Evolutionary conservation across 371 early-diverging fungal genomes (phyloP), one percentile per base, ranked within the genome.

Genomic region (Syncephalis plumigaleata): DNA sequence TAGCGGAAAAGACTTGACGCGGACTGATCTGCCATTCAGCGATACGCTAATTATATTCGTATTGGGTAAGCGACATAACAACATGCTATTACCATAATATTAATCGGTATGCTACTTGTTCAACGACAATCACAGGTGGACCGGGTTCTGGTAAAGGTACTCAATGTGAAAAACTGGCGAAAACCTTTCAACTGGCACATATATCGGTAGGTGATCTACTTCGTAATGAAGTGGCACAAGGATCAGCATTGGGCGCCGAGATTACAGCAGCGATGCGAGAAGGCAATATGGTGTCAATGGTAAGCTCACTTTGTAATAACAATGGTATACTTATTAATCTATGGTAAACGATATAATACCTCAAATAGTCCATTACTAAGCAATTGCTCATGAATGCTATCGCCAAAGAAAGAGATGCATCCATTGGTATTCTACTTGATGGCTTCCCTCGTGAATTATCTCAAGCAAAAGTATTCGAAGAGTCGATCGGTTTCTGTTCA

Each of bases 121-220:
- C 20, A 2, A 42, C 16, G 11, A 21, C 16, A 42, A 5, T 42
- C 9, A 21, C 16, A 45, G 44, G 44, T 25, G 43, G 49, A n/a
- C 51, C 51, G 9, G 51, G 51, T n/a, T 47, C 46, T 1, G 51
- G 51, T 18, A 46, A 27, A 39, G 81, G 81, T 24, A 80, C 81
- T 9, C 72, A 77, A 52, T 73, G 78, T 52, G 68, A 49, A 7
- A 49, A 57, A 27, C 54, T 85, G 3, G 61, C 61, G 5, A 50
- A 66, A 22, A 50, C 66, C 26, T 65, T 67, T 45, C 50, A 55
- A 20, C 55, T 67, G 42, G 56, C 55, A 0, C 87, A 86, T 50
- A 49, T 83, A 20, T 69, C 70, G 3, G 67, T 75, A 13, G 87
- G 84, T 13, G 83, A 84, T 51, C 55, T 84, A 36, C 59, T 86